phyloP scores from a whole-genome alignment of 31 red algal species.

The Asparagopsis taxiformis region DNA sequence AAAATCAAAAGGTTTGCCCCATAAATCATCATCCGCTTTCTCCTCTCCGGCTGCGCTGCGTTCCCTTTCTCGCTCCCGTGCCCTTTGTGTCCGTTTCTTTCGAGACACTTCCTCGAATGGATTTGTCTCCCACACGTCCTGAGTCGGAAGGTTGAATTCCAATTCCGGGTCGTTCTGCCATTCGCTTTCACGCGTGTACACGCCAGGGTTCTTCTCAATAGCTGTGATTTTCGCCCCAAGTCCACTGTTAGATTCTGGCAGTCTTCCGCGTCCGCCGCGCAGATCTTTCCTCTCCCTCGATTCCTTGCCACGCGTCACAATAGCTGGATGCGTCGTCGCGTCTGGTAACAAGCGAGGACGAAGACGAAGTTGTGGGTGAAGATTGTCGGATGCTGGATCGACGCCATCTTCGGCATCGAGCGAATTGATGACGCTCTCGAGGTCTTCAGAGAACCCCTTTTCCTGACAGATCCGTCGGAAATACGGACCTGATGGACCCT shows the following conservation, averaged over 20 bases:
- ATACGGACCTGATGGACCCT: constrained; percentile 71
- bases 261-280: no score
- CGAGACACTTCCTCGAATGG: constrained; percentile 14
- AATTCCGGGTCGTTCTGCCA: no score
- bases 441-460: constrained; percentile 28
- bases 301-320: no score
- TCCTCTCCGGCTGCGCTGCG: constrained; percentile 1
- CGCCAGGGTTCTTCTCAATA: no score
- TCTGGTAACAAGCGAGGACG: constrained; percentile 32
- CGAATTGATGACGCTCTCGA: not conserved
- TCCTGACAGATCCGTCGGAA: constrained; percentile 41
- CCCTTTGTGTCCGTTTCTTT: constrained; percentile 1
- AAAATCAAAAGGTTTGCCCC: constrained; percentile 62
- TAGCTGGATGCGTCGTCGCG: not conserved
- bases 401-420: constrained; percentile 9
- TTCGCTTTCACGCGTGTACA: no score
- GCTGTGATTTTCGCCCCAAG: no score
- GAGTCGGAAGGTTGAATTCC: no score
- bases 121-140: no score
- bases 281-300: no score
- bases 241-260: no score
- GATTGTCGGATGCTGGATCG: constrained; percentile 22
- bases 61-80: not conserved
- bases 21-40: not conserved
- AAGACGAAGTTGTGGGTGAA: constrained; percentile 57